A percentile compares a stretch with the other conserved stretches of the same genome.
phyloP scores from a whole-genome alignment of 495 filamentous ascomycete genomes.

The Trichocladium antarcticum region DNA sequence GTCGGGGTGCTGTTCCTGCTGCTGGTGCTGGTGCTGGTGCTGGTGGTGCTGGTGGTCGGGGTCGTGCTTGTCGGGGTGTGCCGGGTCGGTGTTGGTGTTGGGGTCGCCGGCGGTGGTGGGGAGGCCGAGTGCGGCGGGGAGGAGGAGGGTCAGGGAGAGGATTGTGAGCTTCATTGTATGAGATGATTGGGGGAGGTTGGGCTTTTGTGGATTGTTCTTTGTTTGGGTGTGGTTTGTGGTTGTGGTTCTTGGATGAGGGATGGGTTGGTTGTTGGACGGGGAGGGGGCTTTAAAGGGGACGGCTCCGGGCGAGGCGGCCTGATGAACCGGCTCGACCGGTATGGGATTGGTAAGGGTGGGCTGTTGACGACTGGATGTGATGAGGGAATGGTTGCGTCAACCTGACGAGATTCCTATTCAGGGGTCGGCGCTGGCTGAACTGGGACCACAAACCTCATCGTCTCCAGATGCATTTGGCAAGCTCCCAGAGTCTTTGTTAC shows the following conservation, averaged over 20 bases:
- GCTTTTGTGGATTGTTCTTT: background rate
- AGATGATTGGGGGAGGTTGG: background rate
- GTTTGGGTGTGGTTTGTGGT: background rate
- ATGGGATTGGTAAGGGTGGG: background rate
- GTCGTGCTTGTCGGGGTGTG: background rate
- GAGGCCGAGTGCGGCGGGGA: background rate
- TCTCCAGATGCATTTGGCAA: too few relatives aligned
- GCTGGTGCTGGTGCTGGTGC: background rate
- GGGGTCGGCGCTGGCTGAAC: background rate
- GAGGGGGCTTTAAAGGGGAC: too few relatives aligned
- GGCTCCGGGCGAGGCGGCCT: too few relatives aligned
- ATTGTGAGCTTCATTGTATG: background rate
- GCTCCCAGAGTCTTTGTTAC: too few relatives aligned
- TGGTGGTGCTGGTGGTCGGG: background rate
- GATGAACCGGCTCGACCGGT: too few relatives aligned
- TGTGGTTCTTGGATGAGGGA: too few relatives aligned
- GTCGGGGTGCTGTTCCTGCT: background rate
- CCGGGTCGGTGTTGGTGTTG: background rate
- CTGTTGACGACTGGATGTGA: background rate
- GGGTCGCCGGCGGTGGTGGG: background rate
- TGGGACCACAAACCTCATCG: too few relatives aligned
- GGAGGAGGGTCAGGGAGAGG: background rate
- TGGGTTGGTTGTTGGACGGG: too few relatives aligned
- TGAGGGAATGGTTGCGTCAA: constrained; percentile 1
- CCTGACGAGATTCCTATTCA: background rate